phyloP scores from a whole-genome alignment of 2,329 filamentous ascomycete genomes.

The Ophiostoma sp. region DNA sequence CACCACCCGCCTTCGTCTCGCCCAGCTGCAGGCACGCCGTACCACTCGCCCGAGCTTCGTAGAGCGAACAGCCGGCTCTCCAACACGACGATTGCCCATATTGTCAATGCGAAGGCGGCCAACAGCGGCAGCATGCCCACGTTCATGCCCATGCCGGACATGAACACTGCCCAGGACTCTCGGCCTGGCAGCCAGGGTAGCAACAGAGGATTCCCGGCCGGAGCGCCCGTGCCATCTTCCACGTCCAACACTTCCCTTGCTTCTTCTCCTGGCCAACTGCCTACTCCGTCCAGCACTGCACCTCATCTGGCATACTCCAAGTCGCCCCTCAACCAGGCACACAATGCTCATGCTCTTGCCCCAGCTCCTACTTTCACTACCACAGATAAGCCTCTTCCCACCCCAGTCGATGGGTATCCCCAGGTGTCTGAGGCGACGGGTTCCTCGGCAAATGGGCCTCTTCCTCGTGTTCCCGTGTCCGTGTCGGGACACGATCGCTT shows the following conservation, averaged over 20 bases:
- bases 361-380: slow-evolving; percentile 20
- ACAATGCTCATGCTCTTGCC: slow-evolving; percentile 27
- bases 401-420: neutral
- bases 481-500: slow-evolving; percentile 17
- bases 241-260: slow-evolving; percentile 14
- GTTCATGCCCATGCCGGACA: slow-evolving; percentile 8
- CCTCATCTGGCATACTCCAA: slow-evolving; percentile 32
- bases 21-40: slow-evolving; percentile 59
- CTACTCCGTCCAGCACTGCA: slow-evolving; percentile 35
- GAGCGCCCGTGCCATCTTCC: slow-evolving; percentile 15
- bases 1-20: slow-evolving; percentile 66
- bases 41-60: slow-evolving; percentile 70
- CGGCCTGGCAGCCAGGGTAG: slow-evolving; percentile 20
- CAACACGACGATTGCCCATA: slow-evolving; percentile 70
- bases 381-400: slow-evolving; percentile 16
- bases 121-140: neutral
- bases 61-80: slow-evolving; percentile 82
- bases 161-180: slow-evolving; percentile 5
- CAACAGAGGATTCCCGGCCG: neutral
- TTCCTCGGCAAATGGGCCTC: neutral
- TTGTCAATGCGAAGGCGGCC: slow-evolving; percentile 63
- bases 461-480: slow-evolving; percentile 18
- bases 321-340: slow-evolving; percentile 42
- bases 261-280: slow-evolving; percentile 27
- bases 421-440: neutral